phyloP scores from a whole-genome alignment of 805 yeast genomes.

The Barnettozyma vustinii region DNA sequence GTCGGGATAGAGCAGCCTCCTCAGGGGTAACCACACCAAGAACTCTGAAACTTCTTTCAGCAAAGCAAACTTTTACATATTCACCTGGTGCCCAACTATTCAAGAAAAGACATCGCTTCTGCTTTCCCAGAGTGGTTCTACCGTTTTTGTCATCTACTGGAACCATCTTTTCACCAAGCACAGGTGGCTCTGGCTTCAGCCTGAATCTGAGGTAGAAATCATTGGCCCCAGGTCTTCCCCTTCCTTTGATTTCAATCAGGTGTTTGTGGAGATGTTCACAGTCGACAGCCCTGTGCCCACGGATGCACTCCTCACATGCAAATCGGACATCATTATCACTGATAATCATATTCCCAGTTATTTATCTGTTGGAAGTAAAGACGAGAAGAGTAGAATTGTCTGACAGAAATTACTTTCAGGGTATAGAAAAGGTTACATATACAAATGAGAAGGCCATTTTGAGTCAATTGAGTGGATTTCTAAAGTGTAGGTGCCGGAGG shows the following conservation, averaged over 20 bases:
- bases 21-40: slow-evolving; percentile 6
- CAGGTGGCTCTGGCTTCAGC: slow-evolving; percentile 8
- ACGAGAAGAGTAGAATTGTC: too few relatives aligned
- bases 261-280: slow-evolving; percentile 81
- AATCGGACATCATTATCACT: slow-evolving; percentile 67
- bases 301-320: slow-evolving; percentile 80
- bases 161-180: slow-evolving; percentile 7
- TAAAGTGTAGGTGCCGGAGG: too few relatives aligned
- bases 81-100: slow-evolving; percentile 10
- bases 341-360: slow-evolving; percentile 56
- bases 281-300: slow-evolving; percentile 88
- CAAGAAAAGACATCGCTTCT: slow-evolving; percentile 14
- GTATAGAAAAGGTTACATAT: neutral
- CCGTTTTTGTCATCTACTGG: slow-evolving; percentile 17
- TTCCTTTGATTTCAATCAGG: slow-evolving; percentile 74
- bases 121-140: slow-evolving; percentile 2
- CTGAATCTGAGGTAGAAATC: slow-evolving; percentile 15
- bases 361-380: too few relatives aligned
- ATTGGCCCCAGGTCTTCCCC: slow-evolving; percentile 72
- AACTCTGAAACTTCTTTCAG: slow-evolving; percentile 12
- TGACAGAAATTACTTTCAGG: too few relatives aligned
- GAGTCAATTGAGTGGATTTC: neutral
- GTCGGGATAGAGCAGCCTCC: neutral
- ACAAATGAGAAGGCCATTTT: neutral
- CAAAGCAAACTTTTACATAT: slow-evolving; percentile 9